Evolutionary conservation across 805 yeast species (phyloP).

Genomic region (Sugiyamaella mastotermitis): DNA sequence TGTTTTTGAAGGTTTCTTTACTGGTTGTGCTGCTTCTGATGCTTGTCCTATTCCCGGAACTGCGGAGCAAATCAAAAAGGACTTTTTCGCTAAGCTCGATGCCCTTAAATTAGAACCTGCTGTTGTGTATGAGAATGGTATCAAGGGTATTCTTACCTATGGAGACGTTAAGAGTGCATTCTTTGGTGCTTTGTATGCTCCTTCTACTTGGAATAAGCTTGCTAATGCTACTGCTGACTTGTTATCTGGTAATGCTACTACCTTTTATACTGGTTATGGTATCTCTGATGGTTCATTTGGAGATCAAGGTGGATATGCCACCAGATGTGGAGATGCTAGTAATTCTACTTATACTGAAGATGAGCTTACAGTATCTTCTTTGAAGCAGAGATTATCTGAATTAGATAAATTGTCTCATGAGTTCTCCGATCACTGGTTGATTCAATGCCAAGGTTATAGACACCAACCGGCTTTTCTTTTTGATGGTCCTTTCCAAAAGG

Average conservation of each 20-base stretch:
- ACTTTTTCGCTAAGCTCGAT: constrained; percentile 7
- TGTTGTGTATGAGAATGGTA: constrained; percentile 5
- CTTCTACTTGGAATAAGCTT: constrained; percentile 13
- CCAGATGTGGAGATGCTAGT: constrained; percentile 12
- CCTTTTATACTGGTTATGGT: constrained; percentile 4
- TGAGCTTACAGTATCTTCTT: neutral
- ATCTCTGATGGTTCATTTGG: neutral
- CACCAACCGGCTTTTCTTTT: constrained; percentile 9
- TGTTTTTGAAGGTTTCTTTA: constrained; percentile 11
- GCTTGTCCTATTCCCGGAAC: constrained; percentile 6
- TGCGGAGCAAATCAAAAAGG: constrained; percentile 5
- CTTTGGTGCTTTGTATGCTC: constrained; percentile 16
- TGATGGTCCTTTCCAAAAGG: constrained; percentile 15
- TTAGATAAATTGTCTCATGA: constrained; percentile 1
- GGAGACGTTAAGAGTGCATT: constrained; percentile 3
- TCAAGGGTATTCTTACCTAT: constrained; percentile 12
- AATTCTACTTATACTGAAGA: constrained; percentile 1
- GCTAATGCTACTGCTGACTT: constrained; percentile 12
- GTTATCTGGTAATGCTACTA: constrained; percentile 11
- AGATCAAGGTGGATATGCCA: constrained; percentile 12
- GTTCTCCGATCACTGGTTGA: constrained; percentile 9
- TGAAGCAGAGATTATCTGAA: constrained; percentile 2
- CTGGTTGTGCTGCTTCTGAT: constrained; percentile 10
- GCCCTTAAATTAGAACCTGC: constrained; percentile 9
- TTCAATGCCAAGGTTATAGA: constrained; percentile 5